Evolutionary conservation across 2,329 filamentous ascomycete species (phyloP).

Genomic region (Cadophora malorum): DNA sequence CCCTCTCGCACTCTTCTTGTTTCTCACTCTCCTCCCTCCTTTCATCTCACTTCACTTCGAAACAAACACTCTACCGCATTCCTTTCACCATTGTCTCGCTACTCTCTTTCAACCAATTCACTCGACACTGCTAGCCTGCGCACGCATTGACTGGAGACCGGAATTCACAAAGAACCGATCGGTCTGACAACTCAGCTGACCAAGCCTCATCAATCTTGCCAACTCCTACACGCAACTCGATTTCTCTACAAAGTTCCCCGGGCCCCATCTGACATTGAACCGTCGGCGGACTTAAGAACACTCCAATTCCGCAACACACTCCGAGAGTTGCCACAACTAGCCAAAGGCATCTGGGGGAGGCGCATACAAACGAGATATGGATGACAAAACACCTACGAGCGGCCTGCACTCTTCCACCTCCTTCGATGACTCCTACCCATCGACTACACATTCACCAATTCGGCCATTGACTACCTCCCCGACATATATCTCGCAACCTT

Average conservation of each 20-base stretch:
- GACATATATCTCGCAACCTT: constrained; percentile 33
- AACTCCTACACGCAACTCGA: constrained; percentile 28
- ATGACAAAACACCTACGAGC: constrained; percentile 40
- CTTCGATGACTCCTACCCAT: constrained; percentile 39
- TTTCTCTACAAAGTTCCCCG: constrained; percentile 23
- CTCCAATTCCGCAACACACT: constrained; percentile 30
- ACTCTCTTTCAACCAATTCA: constrained; percentile 17
- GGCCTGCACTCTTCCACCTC: constrained; percentile 40
- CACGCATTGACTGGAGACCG: constrained; percentile 39
- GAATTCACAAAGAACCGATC: constrained; percentile 40
- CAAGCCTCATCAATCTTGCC: constrained; percentile 27
- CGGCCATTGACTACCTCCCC: constrained; percentile 29
- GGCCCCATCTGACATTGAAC: constrained; percentile 9
- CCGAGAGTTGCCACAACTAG: constrained; percentile 39
- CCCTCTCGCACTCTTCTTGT: constrained; percentile 35
- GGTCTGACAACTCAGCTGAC: constrained; percentile 38
- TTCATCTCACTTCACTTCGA: constrained; percentile 10
- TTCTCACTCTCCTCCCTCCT: constrained; percentile 24
- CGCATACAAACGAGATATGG: constrained; percentile 38
- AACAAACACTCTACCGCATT: constrained; percentile 15
- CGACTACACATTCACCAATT: constrained; percentile 33
- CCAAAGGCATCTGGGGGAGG: constrained; percentile 30
- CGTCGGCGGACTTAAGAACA: constrained; percentile 36
- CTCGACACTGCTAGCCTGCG: constrained; percentile 23
- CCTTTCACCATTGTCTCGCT: constrained; percentile 17